Base-by-base conservation (phyloP, 352 stramenopile genomes). In the Pythium biforme region DNA sequence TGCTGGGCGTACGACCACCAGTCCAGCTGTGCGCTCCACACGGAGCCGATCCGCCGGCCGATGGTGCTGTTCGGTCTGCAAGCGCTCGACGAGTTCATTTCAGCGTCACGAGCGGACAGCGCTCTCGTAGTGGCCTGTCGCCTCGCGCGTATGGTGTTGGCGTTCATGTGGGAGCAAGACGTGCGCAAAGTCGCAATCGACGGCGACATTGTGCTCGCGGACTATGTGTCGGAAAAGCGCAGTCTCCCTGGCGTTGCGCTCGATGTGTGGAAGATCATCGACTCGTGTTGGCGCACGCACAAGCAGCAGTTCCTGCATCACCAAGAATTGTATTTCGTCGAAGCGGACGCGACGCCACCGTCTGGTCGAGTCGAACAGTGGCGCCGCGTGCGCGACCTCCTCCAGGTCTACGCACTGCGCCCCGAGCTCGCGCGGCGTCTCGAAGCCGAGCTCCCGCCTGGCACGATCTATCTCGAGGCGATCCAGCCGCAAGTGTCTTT, bases 21-120 rank as follows among this genome's bases (percentile, higher is more conserved):
- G 12, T 31, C 62, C 8, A 70, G 48, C n/a, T 94, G 83, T 40
- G 41, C 53, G 17, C 61, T 91, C 12, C 81, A 92, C 45, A 27
- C 17, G 0, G 54, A 69, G 6, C n/a, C 57, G 0, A 70, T 83
- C 15, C 59, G 43, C 25, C 70, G 80, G 20, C 83, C 86, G 1
- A 86, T 90, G 69, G 54, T 95, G 55, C 66, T 92, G 12, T 92
- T 92, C 53, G 89, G 76, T 33, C 64, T 92, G 15, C 83, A 93
- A 62, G 76, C 70, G 25, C 55, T 93, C 25, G 81, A 95, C 64
- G 77, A 93, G 59, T 90, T 87, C 56, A 77, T 95, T 41, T 69
- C 40, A 9, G 31, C 61, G 23, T 17, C 29, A 39, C n/a, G 46
- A 12, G 26, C 71, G 15, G 70, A 62, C n/a, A 25, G 79, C 5